Conservation (phyloP, 2,329 filamentous ascomycete species). For the Boeremia exigua region DNA sequence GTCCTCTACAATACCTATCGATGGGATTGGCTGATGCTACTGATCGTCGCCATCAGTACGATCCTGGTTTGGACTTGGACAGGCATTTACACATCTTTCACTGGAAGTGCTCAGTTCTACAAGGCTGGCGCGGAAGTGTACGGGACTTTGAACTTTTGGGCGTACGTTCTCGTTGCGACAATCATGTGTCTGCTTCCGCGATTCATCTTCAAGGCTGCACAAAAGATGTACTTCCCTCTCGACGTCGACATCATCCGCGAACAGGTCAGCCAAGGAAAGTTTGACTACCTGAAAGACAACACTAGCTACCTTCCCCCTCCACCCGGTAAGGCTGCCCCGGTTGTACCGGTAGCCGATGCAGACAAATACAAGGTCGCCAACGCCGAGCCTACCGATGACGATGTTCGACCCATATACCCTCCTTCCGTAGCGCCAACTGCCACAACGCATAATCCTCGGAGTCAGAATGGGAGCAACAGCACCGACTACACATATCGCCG, state of each 20-base stretch:
- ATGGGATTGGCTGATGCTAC: conserved; percentile 95
- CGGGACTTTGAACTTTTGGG: conserved; percentile 84
- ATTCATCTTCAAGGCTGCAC: conserved; percentile 82
- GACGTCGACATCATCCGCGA: conserved; percentile 96
- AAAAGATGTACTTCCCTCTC: conserved; percentile 92
- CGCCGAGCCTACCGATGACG: conserved; percentile 72
- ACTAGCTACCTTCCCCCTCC: conserved; percentile 57
- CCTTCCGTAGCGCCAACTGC: conserved; percentile 82
- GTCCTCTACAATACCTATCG: conserved; percentile 95
- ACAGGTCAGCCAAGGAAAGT: conserved; percentile 83
- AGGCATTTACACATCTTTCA: conserved; percentile 76
- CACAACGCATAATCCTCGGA: conserved; percentile 72
- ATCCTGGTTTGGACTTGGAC: conserved; percentile 96
- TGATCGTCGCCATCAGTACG: conserved; percentile 82
- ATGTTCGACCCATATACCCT: conserved; percentile 90
- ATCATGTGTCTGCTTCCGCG: conserved; percentile 85
- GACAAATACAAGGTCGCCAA: conserved; percentile 50
- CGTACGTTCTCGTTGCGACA: conserved; percentile 77
- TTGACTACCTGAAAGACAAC: conserved; percentile 71
- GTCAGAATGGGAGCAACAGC: conserved; percentile 91
- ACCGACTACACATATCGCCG: conserved; percentile 77
- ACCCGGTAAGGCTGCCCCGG: conserved; percentile 56
- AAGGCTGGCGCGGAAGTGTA: conserved; percentile 80
- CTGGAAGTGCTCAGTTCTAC: conserved; percentile 71
- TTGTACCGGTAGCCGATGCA: conserved; percentile 60